Percentiles rank a stretch among this genome's conserved stretches.
Evolutionary conservation across 208 protist genomes (phyloP).

Genomic region (Leishmania martiniquensis): DNA sequence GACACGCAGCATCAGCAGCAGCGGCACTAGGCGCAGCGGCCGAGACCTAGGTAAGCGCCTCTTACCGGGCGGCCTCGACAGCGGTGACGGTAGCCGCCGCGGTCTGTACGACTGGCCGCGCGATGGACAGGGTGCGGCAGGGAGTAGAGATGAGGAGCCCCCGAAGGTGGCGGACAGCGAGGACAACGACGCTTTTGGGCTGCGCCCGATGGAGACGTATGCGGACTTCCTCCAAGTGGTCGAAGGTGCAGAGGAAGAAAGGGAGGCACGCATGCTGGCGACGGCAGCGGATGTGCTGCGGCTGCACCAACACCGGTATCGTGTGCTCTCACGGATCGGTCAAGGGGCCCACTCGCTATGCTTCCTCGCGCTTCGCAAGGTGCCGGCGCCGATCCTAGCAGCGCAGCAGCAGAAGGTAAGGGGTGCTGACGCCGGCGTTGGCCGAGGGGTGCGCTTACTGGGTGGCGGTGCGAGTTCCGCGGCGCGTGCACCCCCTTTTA

Average conservation of each 20-base stretch:
- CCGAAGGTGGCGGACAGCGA: not conserved
- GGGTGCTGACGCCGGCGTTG: not conserved
- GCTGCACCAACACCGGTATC: constrained; percentile 42
- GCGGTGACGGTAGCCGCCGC: not conserved
- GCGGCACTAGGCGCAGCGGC: too few species aligned
- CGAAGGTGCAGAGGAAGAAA: constrained; percentile 7
- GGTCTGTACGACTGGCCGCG: not conserved
- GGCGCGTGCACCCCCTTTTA: not conserved
- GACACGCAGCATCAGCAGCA: not conserved
- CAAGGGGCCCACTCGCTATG: constrained; percentile 49
- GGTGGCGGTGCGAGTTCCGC: not conserved
- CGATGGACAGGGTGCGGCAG: not conserved
- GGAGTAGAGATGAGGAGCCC: not conserved
- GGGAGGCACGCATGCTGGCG: constrained; percentile 25
- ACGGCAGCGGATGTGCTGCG: constrained; percentile 25
- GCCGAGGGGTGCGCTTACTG: not conserved
- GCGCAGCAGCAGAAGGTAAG: constrained; percentile 3
- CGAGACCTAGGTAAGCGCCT: not conserved
- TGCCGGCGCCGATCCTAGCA: not conserved
- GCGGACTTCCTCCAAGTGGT: constrained; percentile 11
- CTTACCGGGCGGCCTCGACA: not conserved
- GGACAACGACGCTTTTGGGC: not conserved
- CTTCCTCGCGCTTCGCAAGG: constrained; percentile 42
- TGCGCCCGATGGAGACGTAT: not conserved
- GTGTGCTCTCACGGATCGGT: constrained; percentile 45